Evolutionary conservation across 108 stramenopile species (phyloP).

Genomic region (Nannochloropsis oceanica): DNA sequence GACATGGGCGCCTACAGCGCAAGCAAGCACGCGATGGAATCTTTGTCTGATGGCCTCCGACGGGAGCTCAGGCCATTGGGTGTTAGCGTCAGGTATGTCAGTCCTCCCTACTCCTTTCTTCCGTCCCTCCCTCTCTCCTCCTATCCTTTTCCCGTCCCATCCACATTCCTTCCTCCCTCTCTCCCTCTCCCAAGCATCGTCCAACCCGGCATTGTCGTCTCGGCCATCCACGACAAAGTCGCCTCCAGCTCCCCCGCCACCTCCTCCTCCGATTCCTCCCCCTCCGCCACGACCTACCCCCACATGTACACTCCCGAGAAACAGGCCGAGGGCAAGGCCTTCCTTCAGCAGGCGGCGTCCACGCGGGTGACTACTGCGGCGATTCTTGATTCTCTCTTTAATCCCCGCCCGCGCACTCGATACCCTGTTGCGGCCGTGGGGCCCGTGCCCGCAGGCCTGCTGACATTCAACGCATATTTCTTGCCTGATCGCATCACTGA

Average conservation of each 20-base stretch:
- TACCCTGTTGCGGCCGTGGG: background rate
- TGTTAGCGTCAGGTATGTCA: background rate
- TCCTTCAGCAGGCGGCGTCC: background rate
- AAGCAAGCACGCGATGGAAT: background rate
- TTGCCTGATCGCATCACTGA: background rate
- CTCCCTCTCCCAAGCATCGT: background rate
- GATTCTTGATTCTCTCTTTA: background rate
- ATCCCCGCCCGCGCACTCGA: background rate
- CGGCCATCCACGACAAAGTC: background rate
- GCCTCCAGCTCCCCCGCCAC: background rate
- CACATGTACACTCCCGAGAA: background rate
- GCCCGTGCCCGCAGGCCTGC: background rate
- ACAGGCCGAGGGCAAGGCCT: background rate
- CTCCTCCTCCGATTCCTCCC: background rate
- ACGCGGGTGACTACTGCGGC: background rate
- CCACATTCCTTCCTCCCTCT: background rate
- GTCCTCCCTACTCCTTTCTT: background rate
- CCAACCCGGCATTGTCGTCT: background rate
- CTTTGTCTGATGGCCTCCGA: background rate
- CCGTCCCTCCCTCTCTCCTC: background rate
- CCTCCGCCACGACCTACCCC: background rate
- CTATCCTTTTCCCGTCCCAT: background rate
- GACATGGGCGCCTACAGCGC: background rate
- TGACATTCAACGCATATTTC: background rate
- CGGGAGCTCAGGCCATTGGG: background rate